A percentile compares a stretch with the other conserved stretches of the same genome.
These are phyloP conservation scores for Phytophthora ohioensis DNA, from an alignment of 352 stramenopile genomes.

Conservation along the genomic window DNA sequence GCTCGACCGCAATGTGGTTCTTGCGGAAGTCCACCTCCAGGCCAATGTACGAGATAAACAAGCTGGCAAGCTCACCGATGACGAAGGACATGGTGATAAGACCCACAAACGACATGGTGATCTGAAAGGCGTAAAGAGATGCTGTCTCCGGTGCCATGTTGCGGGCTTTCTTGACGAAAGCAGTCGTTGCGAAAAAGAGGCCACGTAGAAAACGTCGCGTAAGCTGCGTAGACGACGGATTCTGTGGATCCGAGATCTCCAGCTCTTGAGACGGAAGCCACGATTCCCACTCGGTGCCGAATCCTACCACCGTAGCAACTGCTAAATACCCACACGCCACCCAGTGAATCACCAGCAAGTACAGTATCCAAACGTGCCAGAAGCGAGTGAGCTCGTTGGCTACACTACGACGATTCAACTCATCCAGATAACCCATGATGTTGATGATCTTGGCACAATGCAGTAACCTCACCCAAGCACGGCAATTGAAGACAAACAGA, in stretches of 20 bases:
- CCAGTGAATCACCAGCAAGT: constrained; percentile 69
- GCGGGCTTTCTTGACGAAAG: constrained; percentile 57
- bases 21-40: constrained; percentile 72
- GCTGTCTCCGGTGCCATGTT: constrained; percentile 31
- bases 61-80: constrained; percentile 56
- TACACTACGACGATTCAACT: constrained; percentile 64
- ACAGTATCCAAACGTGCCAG: constrained; percentile 56
- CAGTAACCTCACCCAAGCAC: constrained; percentile 44
- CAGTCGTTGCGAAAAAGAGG: constrained; percentile 56
- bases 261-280: constrained; percentile 58
- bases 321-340: constrained; percentile 58
- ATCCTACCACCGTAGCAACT: constrained; percentile 48
- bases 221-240: constrained; percentile 31
- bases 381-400: constrained; percentile 59
- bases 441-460: constrained; percentile 63
- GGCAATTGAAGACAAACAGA: constrained; percentile 35
- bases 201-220: constrained; percentile 49
- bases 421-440: constrained; percentile 54
- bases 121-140: constrained; percentile 50
- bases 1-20: constrained; percentile 59
- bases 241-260: constrained; percentile 35
- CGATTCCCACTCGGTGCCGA: constrained; percentile 52
- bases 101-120: constrained; percentile 53
- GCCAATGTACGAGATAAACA: constrained; percentile 68
- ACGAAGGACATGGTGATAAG: constrained; percentile 67